phyloP scores from a whole-genome alignment of 306 rosid species.

The Senna siamea region DNA sequence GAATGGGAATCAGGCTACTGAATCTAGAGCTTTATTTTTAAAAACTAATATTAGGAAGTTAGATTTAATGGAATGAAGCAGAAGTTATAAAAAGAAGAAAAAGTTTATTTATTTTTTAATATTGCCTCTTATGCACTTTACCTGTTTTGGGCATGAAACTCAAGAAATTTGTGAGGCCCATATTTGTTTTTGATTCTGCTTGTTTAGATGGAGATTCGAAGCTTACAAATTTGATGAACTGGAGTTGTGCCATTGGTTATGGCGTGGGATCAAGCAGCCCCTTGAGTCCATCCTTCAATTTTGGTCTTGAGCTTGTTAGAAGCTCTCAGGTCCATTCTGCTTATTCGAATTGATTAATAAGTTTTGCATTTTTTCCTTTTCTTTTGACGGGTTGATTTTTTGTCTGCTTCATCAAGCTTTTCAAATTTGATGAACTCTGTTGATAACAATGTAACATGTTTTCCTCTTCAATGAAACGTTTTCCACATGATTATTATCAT shows the following conservation, averaged over 20 bases:
- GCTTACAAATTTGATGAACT: slow-evolving; percentile 13
- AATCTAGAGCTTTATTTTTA: slow-evolving; percentile 3
- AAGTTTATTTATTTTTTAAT: background rate
- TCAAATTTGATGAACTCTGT: slow-evolving; percentile 16
- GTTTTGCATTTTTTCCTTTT: background rate
- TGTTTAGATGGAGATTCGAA: slow-evolving; percentile 16
- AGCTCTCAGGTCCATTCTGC: slow-evolving; percentile 67
- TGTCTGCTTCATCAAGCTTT: background rate
- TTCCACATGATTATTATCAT: slow-evolving; percentile 19
- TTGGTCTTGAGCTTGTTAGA: slow-evolving; percentile 80
- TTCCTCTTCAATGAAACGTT: slow-evolving; percentile 20
- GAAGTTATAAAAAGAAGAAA: slow-evolving; percentile 22
- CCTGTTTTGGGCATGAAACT: slow-evolving; percentile 4
- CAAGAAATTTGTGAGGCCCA: background rate
- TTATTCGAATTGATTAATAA: slow-evolving; percentile 19
- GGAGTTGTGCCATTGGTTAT: slow-evolving; percentile 74
- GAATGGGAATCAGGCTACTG: slow-evolving; percentile 21
- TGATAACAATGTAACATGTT: background rate
- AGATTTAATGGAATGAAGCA: slow-evolving; percentile 21
- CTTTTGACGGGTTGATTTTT: background rate
- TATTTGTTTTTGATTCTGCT: background rate
- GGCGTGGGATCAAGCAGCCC: slow-evolving; percentile 93
- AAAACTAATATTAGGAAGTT: slow-evolving; percentile 19
- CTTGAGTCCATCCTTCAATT: slow-evolving; percentile 91
- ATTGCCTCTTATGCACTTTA: background rate